Evolutionary conservation across 768 basidiomycete genomes (phyloP).

Genomic region (Gyrodon lividus): DNA sequence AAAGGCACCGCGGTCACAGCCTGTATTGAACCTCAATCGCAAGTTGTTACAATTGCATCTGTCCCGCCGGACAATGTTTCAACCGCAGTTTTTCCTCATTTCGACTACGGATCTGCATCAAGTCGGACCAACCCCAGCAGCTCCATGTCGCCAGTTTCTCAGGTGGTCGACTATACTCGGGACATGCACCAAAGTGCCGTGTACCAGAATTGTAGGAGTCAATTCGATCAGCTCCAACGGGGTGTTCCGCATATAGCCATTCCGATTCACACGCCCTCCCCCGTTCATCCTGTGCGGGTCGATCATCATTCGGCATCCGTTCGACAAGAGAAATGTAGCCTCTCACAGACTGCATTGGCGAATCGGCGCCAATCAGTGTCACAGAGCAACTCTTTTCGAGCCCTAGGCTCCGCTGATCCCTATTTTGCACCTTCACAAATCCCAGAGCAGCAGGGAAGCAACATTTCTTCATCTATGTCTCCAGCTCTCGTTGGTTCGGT

Average conservation of each 20-base stretch:
- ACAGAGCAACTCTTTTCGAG: slow-evolving; percentile 17
- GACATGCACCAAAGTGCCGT: slow-evolving; percentile 24
- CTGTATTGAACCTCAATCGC: slow-evolving; percentile 23
- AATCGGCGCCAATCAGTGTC: slow-evolving; percentile 20
- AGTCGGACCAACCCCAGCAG: slow-evolving; percentile 22
- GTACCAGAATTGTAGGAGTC: slow-evolving; percentile 27
- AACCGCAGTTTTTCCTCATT: slow-evolving; percentile 23
- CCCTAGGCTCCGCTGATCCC: slow-evolving; percentile 18
- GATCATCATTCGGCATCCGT: slow-evolving; percentile 33
- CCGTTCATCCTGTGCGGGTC: slow-evolving; percentile 34
- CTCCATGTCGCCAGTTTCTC: slow-evolving; percentile 32
- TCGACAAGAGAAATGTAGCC: slow-evolving; percentile 30
- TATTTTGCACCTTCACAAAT: slow-evolving; percentile 27
- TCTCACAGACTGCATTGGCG: slow-evolving; percentile 26
- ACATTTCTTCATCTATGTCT: slow-evolving; percentile 29
- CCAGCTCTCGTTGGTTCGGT: slow-evolving; percentile 17
- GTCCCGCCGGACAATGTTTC: slow-evolving; percentile 21
- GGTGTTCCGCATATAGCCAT: slow-evolving; percentile 27
- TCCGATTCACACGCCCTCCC: slow-evolving; percentile 20
- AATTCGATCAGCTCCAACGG: slow-evolving; percentile 34
- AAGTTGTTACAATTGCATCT: slow-evolving; percentile 21
- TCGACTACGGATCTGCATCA: slow-evolving; percentile 28
- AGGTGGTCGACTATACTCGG: slow-evolving; percentile 16
- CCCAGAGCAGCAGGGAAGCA: slow-evolving; percentile 21
- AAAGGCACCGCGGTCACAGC: slow-evolving; percentile 25